Percentiles rank a stretch among this genome's conserved stretches.
Evolutionary conservation across 2,329 filamentous ascomycete genomes (phyloP).

Genomic region (Pestalotiopsis sp.): DNA sequence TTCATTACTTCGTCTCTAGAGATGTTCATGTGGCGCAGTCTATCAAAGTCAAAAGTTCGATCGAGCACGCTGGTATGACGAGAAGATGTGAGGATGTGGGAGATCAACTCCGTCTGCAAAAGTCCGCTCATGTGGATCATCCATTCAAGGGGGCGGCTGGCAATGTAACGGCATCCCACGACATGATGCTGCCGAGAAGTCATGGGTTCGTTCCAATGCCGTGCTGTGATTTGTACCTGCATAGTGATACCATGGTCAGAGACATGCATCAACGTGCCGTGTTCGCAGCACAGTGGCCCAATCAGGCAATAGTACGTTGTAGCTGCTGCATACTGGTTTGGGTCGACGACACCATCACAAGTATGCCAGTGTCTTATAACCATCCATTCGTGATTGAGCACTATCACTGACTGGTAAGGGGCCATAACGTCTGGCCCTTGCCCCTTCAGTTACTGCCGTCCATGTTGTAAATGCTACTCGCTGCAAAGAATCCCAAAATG

Average conservation of each 20-base stretch:
- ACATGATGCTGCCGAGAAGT: background rate
- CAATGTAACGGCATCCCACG: constrained; percentile 4
- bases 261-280: background rate
- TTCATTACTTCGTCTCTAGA: too few species aligned
- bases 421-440: background rate
- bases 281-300: background rate
- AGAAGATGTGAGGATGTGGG: background rate
- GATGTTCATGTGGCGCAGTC: too few species aligned
- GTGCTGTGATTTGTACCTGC: background rate
- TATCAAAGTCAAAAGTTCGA: background rate
- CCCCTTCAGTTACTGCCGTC: background rate
- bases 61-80: background rate
- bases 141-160: background rate
- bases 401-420: background rate
- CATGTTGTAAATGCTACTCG: constrained; percentile 1
- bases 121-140: background rate
- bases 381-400: background rate
- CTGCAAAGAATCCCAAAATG: constrained; percentile 1
- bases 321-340: background rate
- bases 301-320: background rate
- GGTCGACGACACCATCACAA: background rate
- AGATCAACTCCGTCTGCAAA: background rate
- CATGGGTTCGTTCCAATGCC: background rate
- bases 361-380: background rate
- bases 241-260: background rate